Percentiles rank a stretch among this genome's conserved stretches.
phyloP scores from a whole-genome alignment of 257 asterid species.

The Parsonsia alboflavescens region DNA sequence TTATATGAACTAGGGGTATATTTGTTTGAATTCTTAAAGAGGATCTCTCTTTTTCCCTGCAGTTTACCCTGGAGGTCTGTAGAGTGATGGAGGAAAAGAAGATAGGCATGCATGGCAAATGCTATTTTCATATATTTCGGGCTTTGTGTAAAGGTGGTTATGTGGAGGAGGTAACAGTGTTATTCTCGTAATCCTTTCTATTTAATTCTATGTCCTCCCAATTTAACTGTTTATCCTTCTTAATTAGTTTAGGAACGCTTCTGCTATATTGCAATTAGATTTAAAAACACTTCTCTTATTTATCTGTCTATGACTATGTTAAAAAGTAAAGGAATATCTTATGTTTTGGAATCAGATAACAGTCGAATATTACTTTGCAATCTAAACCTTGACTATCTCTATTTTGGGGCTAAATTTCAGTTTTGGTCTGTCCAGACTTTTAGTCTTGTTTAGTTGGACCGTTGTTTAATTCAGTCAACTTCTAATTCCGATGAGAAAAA shows the following conservation, averaged over 20 bases:
- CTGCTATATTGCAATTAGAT: not conserved
- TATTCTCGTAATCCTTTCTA: not conserved
- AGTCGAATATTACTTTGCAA: not conserved
- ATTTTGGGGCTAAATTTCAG: not conserved
- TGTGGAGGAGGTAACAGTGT: slow-evolving; percentile 55
- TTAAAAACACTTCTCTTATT: no score
- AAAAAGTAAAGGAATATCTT: not conserved
- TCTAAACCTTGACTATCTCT: not conserved
- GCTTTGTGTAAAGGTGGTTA: slow-evolving; percentile 86
- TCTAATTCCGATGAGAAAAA: not conserved
- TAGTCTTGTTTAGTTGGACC: not conserved
- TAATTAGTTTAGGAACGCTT: not conserved
- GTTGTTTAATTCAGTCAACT: not conserved
- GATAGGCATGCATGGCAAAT: slow-evolving; percentile 42
- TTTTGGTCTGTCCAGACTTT: not conserved
- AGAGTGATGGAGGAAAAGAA: slow-evolving; percentile 58
- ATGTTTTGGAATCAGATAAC: not conserved
- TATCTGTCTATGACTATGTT: not conserved
- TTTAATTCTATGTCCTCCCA: not conserved
- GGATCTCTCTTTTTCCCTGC: slow-evolving; percentile 23
- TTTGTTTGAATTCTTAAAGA: not conserved
- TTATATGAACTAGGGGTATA: not conserved
- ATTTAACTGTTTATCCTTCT: not conserved
- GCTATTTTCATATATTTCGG: slow-evolving; percentile 43
- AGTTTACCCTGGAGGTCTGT: slow-evolving; percentile 85